Base-by-base conservation (phyloP, 441 rosid species). In the Bruguiera hainesii region DNA sequence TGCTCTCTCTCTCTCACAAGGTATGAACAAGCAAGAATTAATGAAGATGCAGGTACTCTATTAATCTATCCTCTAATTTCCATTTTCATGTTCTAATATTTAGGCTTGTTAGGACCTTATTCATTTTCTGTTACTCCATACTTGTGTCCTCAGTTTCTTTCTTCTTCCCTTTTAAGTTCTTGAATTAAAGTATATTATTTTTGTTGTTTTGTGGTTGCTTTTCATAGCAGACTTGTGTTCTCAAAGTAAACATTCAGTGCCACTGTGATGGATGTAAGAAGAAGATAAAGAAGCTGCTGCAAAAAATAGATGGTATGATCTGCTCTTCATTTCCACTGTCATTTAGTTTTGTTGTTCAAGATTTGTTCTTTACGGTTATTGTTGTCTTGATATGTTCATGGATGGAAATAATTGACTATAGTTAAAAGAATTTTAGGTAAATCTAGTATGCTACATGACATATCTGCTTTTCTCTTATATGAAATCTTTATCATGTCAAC, bases 181-280 rank as follows among this genome's bases (percentile, higher is more conserved):
- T 30, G 9, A 50, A 28, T 63, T 57, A 6, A 53, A 21, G 16
- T 10, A 21, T 63, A 31, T 56, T 49, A 28, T 75, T 30, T 51
- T 37, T 63, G 53, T 73, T 50, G 26, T 55, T 65, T n/a, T 26
- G 16, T 33, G 19, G 33, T 63, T 58, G 63, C 35, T 21, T 56
- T 66, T 63, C 63, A 5, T 69, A 71, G 78, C 93, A 95, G 99
- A 81, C 91, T 30, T 90, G 85, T 83, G 91, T 91, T 78, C 91
- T 95, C 63, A 88, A 82, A 76, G 97, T 95, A 61, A 90, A 88
- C 67, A 90, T 94, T 60, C 66, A 76, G 74, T 76, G 80, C 58
- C 88, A 89, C 83, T 94, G 99, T 71, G 99, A 91, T 72, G 99
- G 98, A 1, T 94, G 99, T 59, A 84, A 85, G 75, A 81, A 79